phyloP scores from a whole-genome alignment of 2,329 filamentous ascomycete species.

The Epichloe gansuensis region DNA sequence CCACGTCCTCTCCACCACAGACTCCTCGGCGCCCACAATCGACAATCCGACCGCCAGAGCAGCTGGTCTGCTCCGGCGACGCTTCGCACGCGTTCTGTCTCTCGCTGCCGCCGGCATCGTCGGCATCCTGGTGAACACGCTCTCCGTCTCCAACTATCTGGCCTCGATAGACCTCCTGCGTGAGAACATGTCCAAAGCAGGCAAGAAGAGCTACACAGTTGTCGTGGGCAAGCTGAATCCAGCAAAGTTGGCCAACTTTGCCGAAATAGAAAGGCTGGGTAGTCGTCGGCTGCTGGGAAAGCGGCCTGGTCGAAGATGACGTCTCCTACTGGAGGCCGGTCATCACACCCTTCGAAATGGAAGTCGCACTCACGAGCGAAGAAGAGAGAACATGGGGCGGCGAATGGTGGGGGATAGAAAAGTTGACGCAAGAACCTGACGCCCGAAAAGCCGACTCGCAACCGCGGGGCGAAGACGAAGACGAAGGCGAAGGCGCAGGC shows the following conservation, averaged over 20 bases:
- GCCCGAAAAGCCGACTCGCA: constrained; percentile 13
- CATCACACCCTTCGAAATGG: constrained; percentile 89
- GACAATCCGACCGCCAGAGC: constrained; percentile 33
- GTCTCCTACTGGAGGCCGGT: constrained; percentile 74
- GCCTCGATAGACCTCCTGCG: constrained; percentile 65
- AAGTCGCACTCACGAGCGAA: constrained; percentile 63
- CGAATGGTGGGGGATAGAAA: constrained; percentile 80
- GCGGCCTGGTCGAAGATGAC: constrained; percentile 76
- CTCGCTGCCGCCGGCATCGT: constrained; percentile 74
- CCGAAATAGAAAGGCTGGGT: constrained; percentile 95
- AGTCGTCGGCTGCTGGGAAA: constrained; percentile 97
- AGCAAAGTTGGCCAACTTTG: constrained; percentile 92
- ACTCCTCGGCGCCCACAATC: constrained; percentile 38
- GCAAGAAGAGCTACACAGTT: constrained; percentile 92
- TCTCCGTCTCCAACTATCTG: constrained; percentile 85
- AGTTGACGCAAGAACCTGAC: constrained; percentile 36
- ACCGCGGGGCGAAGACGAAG: background rate
- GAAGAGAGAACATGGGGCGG: constrained; percentile 72
- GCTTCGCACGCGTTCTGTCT: constrained; percentile 75
- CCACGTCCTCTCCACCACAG: constrained; percentile 61
- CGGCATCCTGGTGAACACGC: constrained; percentile 90
- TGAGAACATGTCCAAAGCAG: constrained; percentile 58
- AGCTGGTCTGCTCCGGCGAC: constrained; percentile 55
- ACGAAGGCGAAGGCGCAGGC: no score
- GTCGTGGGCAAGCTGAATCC: constrained; percentile 95